These are phyloP conservation scores for Amanita phalloides DNA, from an alignment of 768 basidiomycete genomes.

Conservation along the genomic window DNA sequence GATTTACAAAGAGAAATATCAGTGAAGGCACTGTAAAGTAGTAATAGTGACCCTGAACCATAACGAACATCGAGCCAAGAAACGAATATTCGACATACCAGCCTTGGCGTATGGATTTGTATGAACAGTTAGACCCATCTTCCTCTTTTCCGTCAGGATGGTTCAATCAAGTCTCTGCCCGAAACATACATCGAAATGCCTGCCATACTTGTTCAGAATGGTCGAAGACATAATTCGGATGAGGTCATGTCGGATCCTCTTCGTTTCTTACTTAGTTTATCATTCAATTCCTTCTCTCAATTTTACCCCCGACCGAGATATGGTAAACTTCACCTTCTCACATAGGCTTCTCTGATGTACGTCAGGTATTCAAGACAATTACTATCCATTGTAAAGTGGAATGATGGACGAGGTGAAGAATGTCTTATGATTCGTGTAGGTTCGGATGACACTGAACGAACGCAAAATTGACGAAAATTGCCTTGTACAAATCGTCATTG, in stretches of 20 bases:
- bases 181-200: conserved; percentile 34
- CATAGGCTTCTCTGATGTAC: conserved; percentile 1
- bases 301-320: conserved; percentile 53
- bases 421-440: conserved; percentile 22
- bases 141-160: neutral
- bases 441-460: conserved; percentile 56
- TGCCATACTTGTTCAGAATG: conserved; percentile 62
- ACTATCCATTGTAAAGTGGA: conserved; percentile 39
- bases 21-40: conserved; percentile 14
- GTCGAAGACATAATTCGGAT: conserved; percentile 49
- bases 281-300: conserved; percentile 30
- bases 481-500: conserved; percentile 46
- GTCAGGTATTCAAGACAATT: conserved; percentile 59
- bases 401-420: neutral
- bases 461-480: conserved; percentile 46
- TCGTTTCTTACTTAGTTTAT: conserved; percentile 39
- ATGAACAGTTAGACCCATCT: conserved; percentile 37
- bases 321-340: conserved; percentile 28
- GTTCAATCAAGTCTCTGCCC: neutral
- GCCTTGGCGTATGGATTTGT: conserved; percentile 67
- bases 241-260: conserved; percentile 36
- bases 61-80: conserved; percentile 21
- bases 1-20: conserved; percentile 88
- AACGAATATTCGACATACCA: conserved; percentile 46
- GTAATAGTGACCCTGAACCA: neutral